Percentiles rank a stretch among this genome's conserved stretches.
Conservation (phyloP, 208 protist genomes). For the Acanthamoeba rhysodes region DNA sequence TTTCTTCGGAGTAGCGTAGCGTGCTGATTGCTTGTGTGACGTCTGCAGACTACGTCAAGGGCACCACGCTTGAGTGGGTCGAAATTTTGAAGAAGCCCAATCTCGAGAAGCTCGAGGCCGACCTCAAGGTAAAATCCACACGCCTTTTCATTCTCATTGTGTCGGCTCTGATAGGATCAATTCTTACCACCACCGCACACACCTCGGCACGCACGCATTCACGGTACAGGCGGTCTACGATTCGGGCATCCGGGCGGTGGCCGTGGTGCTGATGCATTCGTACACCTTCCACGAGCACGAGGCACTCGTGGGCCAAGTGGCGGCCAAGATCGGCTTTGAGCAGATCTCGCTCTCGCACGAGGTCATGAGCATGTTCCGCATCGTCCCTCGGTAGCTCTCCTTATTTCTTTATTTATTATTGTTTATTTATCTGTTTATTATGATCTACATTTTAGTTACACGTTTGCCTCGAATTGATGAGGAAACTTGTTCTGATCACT, state of each 20-base stretch:
- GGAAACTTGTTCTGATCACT: neutral
- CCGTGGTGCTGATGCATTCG: constrained; percentile 96
- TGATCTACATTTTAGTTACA: too few relatives aligned
- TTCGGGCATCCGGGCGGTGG: constrained; percentile 92
- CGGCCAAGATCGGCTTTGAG: constrained; percentile 93
- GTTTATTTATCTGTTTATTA: neutral
- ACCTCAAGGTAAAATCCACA: constrained; percentile 70
- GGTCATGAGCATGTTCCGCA: constrained; percentile 95
- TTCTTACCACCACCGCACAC: too few relatives aligned
- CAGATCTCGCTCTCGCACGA: constrained; percentile 94
- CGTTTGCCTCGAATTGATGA: too few relatives aligned
- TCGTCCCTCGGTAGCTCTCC: constrained; percentile 86
- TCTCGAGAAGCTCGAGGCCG: constrained; percentile 73
- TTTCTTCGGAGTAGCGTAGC: neutral
- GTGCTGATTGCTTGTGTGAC: neutral
- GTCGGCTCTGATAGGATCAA: neutral
- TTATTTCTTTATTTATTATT: neutral
- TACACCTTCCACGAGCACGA: constrained; percentile 95
- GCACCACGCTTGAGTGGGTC: constrained; percentile 90
- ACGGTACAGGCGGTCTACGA: constrained; percentile 83
- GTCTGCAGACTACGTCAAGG: neutral
- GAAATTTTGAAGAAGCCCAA: constrained; percentile 90
- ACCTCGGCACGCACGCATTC: too few relatives aligned
- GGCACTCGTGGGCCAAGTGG: constrained; percentile 90
- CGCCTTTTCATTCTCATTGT: too few relatives aligned